Conservation (phyloP, 2,329 filamentous ascomycete species). For the Nemania sp. region DNA sequence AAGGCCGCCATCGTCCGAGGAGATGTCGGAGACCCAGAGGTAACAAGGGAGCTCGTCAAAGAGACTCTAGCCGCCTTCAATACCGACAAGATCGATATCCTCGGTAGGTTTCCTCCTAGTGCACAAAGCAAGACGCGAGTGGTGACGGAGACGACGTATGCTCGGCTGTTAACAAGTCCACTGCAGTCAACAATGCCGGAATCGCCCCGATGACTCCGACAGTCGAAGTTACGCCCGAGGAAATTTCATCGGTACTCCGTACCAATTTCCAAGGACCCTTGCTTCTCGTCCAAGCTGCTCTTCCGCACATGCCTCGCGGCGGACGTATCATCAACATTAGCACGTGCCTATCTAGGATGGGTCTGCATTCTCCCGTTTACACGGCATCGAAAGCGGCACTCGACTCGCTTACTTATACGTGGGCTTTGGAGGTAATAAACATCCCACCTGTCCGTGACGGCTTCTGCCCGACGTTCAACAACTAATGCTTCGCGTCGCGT, state of each 20-base stretch:
- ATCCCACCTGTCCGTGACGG: background rate
- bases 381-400: background rate
- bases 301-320: constrained; percentile 50
- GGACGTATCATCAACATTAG: constrained; percentile 54
- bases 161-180: constrained; percentile 3
- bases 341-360: constrained; percentile 47
- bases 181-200: constrained; percentile 48
- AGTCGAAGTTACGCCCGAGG: constrained; percentile 41
- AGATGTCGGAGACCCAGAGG: constrained; percentile 34
- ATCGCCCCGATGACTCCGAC: constrained; percentile 34
- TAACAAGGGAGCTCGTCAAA: constrained; percentile 41
- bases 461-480: background rate
- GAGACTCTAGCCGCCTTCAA: constrained; percentile 43
- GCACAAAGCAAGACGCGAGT: background rate
- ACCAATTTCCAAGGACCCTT: constrained; percentile 48
- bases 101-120: constrained; percentile 40
- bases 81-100: constrained; percentile 47
- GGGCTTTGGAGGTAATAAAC: background rate
- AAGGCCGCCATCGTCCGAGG: constrained; percentile 41
- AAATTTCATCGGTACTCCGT: constrained; percentile 44
- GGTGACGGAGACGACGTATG: background rate
- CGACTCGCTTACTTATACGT: constrained; percentile 10
- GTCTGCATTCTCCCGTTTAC: background rate
- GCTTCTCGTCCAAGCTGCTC: constrained; percentile 46
- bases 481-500: background rate